Conservation (phyloP, 192 early-diverging fungal genomes). For the Spizellomyces punctatus region DNA sequence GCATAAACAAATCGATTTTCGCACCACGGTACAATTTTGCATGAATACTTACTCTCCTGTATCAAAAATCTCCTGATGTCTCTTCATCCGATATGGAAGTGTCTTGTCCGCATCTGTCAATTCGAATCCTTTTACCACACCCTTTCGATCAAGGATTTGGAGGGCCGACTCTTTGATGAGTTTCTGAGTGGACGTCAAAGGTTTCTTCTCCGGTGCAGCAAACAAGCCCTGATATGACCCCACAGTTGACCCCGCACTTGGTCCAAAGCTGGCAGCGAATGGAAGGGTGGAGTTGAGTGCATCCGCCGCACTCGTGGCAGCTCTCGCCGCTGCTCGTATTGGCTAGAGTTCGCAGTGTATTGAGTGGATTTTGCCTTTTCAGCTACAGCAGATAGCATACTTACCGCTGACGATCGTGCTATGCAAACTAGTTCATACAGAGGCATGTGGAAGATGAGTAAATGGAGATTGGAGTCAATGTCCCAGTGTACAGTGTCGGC, state of each 20-base stretch:
- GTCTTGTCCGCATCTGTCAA: conserved; percentile 53
- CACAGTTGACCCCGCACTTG: neutral
- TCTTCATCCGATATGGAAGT: conserved; percentile 85
- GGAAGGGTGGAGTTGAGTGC: too few species aligned
- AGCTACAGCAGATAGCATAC: too few species aligned
- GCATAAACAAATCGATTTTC: neutral
- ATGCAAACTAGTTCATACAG: conserved; percentile 6
- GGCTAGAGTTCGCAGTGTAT: too few species aligned
- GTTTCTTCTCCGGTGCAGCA: neutral
- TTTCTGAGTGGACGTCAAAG: conserved; percentile 13
- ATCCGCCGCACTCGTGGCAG: too few species aligned
- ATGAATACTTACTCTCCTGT: conserved; percentile 32
- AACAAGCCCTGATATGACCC: neutral
- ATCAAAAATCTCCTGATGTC: conserved; percentile 73
- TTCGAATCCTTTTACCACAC: conserved; percentile 84
- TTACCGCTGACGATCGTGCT: neutral
- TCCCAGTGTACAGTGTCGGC: too few species aligned
- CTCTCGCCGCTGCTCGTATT: too few species aligned
- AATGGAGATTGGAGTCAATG: too few species aligned
- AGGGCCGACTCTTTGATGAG: conserved; percentile 75
- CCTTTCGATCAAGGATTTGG: conserved; percentile 79
- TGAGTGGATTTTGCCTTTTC: too few species aligned
- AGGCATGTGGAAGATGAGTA: neutral
- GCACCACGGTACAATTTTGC: neutral
- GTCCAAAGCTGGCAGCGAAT: neutral